Conservation (phyloP, 805 yeast species). For the Teunomyces stri region DNA sequence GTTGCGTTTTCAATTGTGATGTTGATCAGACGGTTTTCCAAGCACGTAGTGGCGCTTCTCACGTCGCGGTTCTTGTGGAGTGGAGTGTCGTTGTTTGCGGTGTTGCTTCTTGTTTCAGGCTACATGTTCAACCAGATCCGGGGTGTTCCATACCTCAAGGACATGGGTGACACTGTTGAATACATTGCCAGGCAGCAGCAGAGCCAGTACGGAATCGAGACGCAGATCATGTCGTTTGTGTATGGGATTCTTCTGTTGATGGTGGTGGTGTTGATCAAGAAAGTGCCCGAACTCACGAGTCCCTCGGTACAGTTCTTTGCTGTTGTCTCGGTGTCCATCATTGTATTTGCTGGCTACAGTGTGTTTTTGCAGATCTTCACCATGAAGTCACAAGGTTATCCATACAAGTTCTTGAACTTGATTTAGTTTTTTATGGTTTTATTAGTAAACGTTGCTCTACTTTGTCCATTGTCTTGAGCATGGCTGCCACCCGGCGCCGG, state of each 20-base stretch:
- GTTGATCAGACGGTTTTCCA: constrained; percentile 23
- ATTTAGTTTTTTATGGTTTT: not conserved
- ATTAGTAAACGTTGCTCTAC: constrained; percentile 27
- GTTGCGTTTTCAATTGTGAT: constrained; percentile 28
- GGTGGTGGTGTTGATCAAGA: constrained; percentile 56
- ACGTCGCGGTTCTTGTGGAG: constrained; percentile 70
- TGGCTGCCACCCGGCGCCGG: constrained; percentile 28
- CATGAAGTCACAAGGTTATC: constrained; percentile 73
- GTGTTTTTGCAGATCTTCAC: constrained; percentile 63
- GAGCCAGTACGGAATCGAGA: constrained; percentile 80
- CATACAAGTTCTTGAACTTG: constrained; percentile 52
- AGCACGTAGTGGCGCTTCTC: constrained; percentile 38
- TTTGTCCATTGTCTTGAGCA: constrained; percentile 27
- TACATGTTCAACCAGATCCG: constrained; percentile 93
- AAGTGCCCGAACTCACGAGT: constrained; percentile 48
- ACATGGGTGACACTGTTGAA: constrained; percentile 27
- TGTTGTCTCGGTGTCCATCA: constrained; percentile 41
- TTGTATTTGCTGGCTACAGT: constrained; percentile 59
- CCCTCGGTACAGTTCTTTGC: constrained; percentile 48
- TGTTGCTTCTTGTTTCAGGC: constrained; percentile 77
- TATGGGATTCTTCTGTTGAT: constrained; percentile 68
- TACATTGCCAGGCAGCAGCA: constrained; percentile 61
- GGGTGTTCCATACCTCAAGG: constrained; percentile 60
- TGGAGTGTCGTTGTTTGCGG: constrained; percentile 54
- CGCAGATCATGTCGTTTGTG: constrained; percentile 75